Evolutionary conservation across 192 early-diverging fungal species (phyloP), one percentile per base, ranked within the genome.

Genomic region (Rhizoclosmatium sp.): DNA sequence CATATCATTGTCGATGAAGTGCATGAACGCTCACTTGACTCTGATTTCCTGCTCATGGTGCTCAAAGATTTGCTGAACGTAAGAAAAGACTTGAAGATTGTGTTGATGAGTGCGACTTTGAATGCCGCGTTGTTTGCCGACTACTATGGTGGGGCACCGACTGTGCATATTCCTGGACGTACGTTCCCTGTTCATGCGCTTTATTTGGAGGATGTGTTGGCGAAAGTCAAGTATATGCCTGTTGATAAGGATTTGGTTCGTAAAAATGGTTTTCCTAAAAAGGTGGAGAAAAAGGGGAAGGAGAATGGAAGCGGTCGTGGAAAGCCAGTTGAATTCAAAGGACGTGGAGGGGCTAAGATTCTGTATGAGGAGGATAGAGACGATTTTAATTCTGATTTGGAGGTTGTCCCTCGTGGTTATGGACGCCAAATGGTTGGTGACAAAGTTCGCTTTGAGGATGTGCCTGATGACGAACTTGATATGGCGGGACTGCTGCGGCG

Each of bases 81-180:
- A 40, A 2, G 64, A 56, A 83, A 59, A 21, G 87, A 92, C 64
- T 79, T 97, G 41, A 86, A 87, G 41, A 79, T 97, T 16, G 89
- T 97, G 23, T 84, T 97, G 71, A 97, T 97, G 95, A 93, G 92
- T 66, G 95, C 95, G 40, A 97, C 95, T 0, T 87, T 95, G 75
- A 93, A 95, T 82, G 89, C 91, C 67, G 89, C 91, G 16, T 79
- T 91, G 46, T 97, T 97, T 81, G 86, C 92, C 0, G 60, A 59
- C 2, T 97, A 96, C 73, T 97, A 95, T 82, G 91, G 89, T 39
- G 61, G 88, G 82, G 42, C 67, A 64, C 40, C 77, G 79, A 54
- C 91, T 88, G 65, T 89, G 85, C 56, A 65, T 62, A 62, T 94
- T 87, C 85, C 92, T 84, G 87, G 87, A 47, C 31, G 82, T 49